Evolutionary conservation across 2,329 filamentous ascomycete genomes (phyloP).

Genomic region (Aspergillus ochraceus): DNA sequence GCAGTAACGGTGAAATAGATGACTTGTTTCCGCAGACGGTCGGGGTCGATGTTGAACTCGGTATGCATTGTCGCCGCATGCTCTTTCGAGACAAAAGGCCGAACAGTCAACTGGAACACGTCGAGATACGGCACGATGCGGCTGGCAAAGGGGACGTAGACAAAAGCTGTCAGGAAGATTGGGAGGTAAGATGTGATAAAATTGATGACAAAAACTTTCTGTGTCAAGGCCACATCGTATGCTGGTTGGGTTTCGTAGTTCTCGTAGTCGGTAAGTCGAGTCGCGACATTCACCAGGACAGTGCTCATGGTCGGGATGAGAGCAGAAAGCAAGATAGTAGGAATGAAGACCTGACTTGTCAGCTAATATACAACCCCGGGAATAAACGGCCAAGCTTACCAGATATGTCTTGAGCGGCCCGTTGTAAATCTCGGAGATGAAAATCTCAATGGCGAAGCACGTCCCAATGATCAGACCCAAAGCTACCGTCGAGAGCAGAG

Average conservation of each 20-base stretch:
- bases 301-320: constrained; percentile 78
- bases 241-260: constrained; percentile 90
- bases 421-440: constrained; percentile 91
- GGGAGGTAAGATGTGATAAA: constrained; percentile 96
- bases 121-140: constrained; percentile 86
- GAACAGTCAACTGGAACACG: constrained; percentile 76
- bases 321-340: constrained; percentile 80
- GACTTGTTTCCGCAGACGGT: constrained; percentile 82
- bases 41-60: constrained; percentile 79
- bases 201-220: constrained; percentile 96
- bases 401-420: constrained; percentile 85
- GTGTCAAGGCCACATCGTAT: constrained; percentile 79
- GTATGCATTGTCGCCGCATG: constrained; percentile 61
- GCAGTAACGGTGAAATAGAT: constrained; percentile 97
- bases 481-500: constrained; percentile 68
- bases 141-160: constrained; percentile 90
- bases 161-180: constrained; percentile 85
- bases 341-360: constrained; percentile 70
- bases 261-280: constrained; percentile 76
- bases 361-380: not conserved
- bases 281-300: constrained; percentile 78
- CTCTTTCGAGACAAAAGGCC: constrained; percentile 72
- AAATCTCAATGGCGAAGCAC: constrained; percentile 94
- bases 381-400: constrained; percentile 49
- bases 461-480: constrained; percentile 84